A percentile compares a stretch with the other conserved stretches of the same genome.
Evolutionary conservation across 164 flowering plant species (phyloP).

Genomic region (Tetracentron sinense): DNA sequence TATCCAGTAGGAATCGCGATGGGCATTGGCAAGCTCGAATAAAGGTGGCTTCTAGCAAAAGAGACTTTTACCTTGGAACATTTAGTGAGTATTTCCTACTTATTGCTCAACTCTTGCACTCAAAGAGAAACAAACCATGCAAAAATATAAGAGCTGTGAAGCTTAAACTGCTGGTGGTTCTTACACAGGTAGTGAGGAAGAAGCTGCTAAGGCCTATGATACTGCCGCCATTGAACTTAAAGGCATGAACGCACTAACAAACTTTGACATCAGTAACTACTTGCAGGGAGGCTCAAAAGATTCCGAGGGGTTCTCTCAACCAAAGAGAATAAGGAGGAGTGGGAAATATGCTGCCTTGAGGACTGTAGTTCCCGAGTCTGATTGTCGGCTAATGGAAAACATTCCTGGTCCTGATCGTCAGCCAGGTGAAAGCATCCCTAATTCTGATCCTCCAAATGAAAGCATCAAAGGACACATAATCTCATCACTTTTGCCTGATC

Average conservation of each 20-base stretch:
- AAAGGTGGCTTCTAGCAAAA: constrained; percentile 20
- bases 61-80: constrained; percentile 26
- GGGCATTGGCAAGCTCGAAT: constrained; percentile 29
- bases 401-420: background rate
- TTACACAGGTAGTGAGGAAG: constrained; percentile 22
- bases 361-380: background rate
- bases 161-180: background rate
- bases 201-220: constrained; percentile 26
- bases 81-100: constrained; percentile 13
- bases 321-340: background rate
- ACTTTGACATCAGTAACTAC: constrained; percentile 27
- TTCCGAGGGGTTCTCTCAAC: background rate
- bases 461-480: background rate
- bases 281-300: constrained; percentile 22
- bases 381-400: too few species aligned
- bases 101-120: background rate
- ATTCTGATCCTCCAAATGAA: background rate
- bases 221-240: constrained; percentile 23
- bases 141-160: background rate
- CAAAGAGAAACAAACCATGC: background rate
- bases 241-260: constrained; percentile 27
- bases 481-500: background rate
- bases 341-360: background rate
- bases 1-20: constrained; percentile 10
- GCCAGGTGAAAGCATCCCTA: background rate